phyloP scores from a whole-genome alignment of 2,329 filamentous ascomycete genomes.

The Trichophyton mentagrophytes region DNA sequence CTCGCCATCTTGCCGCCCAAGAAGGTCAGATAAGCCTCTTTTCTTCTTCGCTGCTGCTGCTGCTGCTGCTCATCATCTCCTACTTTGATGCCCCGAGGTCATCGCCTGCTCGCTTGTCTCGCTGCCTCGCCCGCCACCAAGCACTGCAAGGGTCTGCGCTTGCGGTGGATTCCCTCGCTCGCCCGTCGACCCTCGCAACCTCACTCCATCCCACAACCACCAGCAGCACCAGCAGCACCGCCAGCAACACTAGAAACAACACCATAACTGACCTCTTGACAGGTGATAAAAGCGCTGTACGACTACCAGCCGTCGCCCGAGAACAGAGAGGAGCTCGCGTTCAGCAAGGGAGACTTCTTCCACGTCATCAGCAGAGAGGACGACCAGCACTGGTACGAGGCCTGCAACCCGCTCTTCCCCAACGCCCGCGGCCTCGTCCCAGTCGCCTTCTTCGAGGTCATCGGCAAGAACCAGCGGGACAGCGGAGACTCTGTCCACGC shows the following conservation, averaged over 20 bases:
- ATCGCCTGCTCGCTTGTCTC: too few species aligned
- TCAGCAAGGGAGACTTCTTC: conserved; percentile 92
- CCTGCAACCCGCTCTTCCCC: conserved; percentile 79
- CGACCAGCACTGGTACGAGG: conserved; percentile 94
- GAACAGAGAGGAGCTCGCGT: conserved; percentile 63
- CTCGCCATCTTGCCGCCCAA: conserved; percentile 84
- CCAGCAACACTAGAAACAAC: background rate
- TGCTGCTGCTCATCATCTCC: conserved; percentile 6
- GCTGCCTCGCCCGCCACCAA: background rate
- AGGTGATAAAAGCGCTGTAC: conserved; percentile 93
- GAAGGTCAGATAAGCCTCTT: conserved; percentile 50
- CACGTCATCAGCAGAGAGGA: conserved; percentile 94
- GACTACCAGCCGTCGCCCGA: conserved; percentile 65
- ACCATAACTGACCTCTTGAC: background rate
- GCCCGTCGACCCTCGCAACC: too few species aligned
- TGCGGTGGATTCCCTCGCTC: too few species aligned
- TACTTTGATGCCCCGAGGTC: background rate
- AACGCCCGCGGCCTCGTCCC: conserved; percentile 84
- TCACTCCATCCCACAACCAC: background rate
- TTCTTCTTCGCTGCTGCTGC: conserved; percentile 1
- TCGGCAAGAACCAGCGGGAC: conserved; percentile 85
- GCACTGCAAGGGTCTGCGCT: too few species aligned
- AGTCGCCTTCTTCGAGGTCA: conserved; percentile 80
- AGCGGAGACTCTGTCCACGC: conserved; percentile 56
- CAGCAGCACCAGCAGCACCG: background rate